Evolutionary conservation across 352 stramenopile species (phyloP).

Genomic region (Globisporangium heterothallicum): DNA sequence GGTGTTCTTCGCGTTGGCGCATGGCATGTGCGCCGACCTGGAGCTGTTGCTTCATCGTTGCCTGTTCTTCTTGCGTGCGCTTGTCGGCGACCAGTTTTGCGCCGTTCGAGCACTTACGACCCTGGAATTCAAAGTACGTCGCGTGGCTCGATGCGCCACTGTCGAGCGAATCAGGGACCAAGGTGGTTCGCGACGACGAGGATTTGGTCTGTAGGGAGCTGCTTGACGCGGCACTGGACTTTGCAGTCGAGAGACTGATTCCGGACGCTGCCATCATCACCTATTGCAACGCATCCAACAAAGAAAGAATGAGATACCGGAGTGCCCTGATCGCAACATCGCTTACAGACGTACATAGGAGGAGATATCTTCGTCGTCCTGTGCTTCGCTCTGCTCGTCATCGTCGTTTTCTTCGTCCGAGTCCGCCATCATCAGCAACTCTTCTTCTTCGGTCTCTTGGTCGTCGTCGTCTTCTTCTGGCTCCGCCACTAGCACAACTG

Average conservation of each 20-base stretch:
- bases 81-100: constrained; percentile 36
- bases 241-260: constrained; percentile 28
- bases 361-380: too few species aligned
- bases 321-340: too few species aligned
- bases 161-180: constrained; percentile 59
- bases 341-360: too few species aligned
- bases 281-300: too few species aligned
- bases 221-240: background rate
- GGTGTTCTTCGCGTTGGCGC: constrained; percentile 43
- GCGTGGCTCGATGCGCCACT: constrained; percentile 53
- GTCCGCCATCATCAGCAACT: constrained; percentile 44
- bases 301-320: too few species aligned
- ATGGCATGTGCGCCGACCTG: constrained; percentile 36
- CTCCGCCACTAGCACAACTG: background rate
- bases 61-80: constrained; percentile 40
- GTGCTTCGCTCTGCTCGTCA: constrained; percentile 16
- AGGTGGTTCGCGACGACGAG: constrained; percentile 7
- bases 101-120: constrained; percentile 25
- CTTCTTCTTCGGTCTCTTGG: constrained; percentile 35
- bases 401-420: constrained; percentile 32
- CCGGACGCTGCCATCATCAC: constrained; percentile 50
- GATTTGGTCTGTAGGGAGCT: constrained; percentile 8
- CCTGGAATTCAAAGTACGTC: constrained; percentile 44
- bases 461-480: constrained; percentile 5
- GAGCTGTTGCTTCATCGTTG: constrained; percentile 32